Conservation (phyloP, 805 yeast genomes). For the Metschnikowia proteae region DNA sequence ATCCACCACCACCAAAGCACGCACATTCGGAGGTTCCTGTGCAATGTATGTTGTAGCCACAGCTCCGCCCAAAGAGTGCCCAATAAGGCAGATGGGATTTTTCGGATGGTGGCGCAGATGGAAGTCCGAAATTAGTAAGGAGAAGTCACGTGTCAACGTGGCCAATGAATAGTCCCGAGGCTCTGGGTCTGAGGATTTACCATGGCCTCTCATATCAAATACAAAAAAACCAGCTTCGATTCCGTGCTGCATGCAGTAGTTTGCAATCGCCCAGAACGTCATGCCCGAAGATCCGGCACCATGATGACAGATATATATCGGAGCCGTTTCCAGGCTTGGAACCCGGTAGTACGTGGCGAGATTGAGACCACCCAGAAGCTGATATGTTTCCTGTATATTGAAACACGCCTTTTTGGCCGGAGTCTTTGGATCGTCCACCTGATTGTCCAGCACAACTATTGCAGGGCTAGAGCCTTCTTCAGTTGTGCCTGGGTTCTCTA, state of each 20-base stretch:
- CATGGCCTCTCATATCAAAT: slow-evolving; percentile 88
- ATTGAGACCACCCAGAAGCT: slow-evolving; percentile 8
- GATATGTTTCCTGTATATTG: slow-evolving; percentile 19
- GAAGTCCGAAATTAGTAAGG: slow-evolving; percentile 43
- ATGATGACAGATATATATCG: slow-evolving; percentile 76
- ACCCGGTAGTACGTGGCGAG: slow-evolving; percentile 53
- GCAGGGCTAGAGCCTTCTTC: neutral
- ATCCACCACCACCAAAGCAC: slow-evolving; percentile 78
- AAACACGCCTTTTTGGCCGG: slow-evolving; percentile 10
- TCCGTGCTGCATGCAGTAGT: slow-evolving; percentile 22
- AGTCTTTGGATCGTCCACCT: neutral
- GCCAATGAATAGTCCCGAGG: slow-evolving; percentile 40
- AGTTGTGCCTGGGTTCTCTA: slow-evolving; percentile 3
- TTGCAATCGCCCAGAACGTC: slow-evolving; percentile 61
- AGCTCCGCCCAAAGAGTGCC: slow-evolving; percentile 94
- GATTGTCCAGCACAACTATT: no score
- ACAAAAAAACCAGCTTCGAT: slow-evolving; percentile 55
- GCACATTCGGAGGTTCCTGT: slow-evolving; percentile 29
- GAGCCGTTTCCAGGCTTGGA: slow-evolving; percentile 42
- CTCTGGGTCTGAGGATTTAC: slow-evolving; percentile 29
- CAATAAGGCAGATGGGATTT: slow-evolving; percentile 53
- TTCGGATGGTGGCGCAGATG: slow-evolving; percentile 10
- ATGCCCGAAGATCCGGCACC: slow-evolving; percentile 93
- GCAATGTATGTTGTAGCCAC: slow-evolving; percentile 56
- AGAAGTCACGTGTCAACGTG: slow-evolving; percentile 57